Evolutionary conservation across 2,329 filamentous ascomycete genomes (phyloP), one percentile per base, ranked within the genome.

Genomic region (Pseudogymnoascus sp.): DNA sequence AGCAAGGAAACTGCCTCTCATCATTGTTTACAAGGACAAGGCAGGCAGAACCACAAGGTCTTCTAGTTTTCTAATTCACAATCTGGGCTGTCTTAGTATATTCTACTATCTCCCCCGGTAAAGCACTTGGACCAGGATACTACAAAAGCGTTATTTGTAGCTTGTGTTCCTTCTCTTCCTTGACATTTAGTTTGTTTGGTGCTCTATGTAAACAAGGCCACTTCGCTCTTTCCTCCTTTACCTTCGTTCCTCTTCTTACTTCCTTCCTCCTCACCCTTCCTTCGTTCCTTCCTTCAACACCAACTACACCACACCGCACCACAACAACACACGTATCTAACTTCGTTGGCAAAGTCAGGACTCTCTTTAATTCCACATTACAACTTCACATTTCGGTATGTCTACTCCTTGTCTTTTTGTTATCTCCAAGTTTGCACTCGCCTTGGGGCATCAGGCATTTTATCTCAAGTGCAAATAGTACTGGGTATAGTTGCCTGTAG

Each of bases 321-420:
- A 50, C 47, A 9, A 21, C n/a, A 19, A 4, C 4, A 23, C 21
- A 26, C 8, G 33, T 31, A 53, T 13, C 15, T 31, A 26, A 53
- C 47, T 53, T 53, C 47, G 47, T 53, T 53, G 47, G 47, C 47
- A 53, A 53, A 53, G 47, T 53, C 47, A 53, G 15, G 2, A 53
- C 26, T 31, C 26, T 53, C 47, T 53, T 53, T 53, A 1, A 53
- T 9, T 53, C 1, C n/a, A 31, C 26, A 1, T 47, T 31, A 28
- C 7, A 11, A 31, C 47, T 13, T 31, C 26, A 31, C 1, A 19
- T 31, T 53, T 28, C 23, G 1, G 15, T 13, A 19, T 17, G 21
- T 19, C 9, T 6, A 53, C 13, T 33, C 4, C 4, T 33, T 15
- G 17, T 19, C n/a, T 5, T 36, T 33, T 11, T 1, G 9, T 10